Conservation (phyloP, 2,329 filamentous ascomycete species). For the Sarocladiaceae sp. region DNA sequence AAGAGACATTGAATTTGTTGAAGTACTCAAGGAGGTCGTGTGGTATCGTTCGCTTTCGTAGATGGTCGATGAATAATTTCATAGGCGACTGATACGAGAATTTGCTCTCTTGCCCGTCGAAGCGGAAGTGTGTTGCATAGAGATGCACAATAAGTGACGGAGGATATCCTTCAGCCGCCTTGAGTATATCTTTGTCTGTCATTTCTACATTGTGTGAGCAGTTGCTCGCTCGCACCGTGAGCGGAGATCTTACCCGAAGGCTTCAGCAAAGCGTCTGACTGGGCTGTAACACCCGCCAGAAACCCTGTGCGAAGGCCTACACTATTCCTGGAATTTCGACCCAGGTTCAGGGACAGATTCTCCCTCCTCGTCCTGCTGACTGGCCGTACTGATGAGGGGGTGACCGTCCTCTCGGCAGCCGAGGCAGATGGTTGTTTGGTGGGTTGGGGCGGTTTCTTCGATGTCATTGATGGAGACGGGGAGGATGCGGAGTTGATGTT, state of each 20-base stretch:
- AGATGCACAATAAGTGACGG: constrained; percentile 86
- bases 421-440: constrained; percentile 19
- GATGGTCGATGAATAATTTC: constrained; percentile 71
- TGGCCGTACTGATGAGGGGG: constrained; percentile 39
- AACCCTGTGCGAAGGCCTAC: constrained; percentile 43
- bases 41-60: constrained; percentile 70
- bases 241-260: constrained; percentile 41
- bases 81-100: constrained; percentile 92
- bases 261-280: constrained; percentile 35
- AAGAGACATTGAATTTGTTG: constrained; percentile 62
- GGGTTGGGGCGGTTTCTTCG: constrained; percentile 43
- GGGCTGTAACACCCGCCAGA: constrained; percentile 34
- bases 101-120: constrained; percentile 89
- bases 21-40: constrained; percentile 84
- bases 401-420: constrained; percentile 29
- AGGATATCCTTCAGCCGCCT: constrained; percentile 65
- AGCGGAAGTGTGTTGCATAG: constrained; percentile 78
- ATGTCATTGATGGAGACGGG: constrained; percentile 52
- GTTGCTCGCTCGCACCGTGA: no score
- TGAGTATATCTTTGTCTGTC: constrained; percentile 72
- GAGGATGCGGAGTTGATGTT: constrained; percentile 51
- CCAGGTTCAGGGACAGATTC: constrained; percentile 16
- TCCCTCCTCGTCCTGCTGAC: constrained; percentile 56
- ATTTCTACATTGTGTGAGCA: constrained; percentile 48
- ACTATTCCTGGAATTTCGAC: constrained; percentile 45